A percentile compares a stretch with the other conserved stretches of the same genome.
phyloP scores from a whole-genome alignment of 129 eudicot species.

The Calendula officinalis region DNA sequence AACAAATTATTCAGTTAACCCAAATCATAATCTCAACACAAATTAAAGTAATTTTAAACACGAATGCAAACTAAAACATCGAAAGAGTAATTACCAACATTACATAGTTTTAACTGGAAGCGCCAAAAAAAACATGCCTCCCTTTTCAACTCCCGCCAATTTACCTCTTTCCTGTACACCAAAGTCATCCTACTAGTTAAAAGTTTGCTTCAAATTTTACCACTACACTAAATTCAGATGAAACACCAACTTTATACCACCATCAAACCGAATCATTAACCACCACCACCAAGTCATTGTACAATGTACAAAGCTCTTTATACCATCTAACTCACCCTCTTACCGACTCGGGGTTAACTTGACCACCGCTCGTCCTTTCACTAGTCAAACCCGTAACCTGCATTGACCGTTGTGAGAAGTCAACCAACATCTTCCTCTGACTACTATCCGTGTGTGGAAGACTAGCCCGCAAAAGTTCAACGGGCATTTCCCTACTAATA shows the following conservation, averaged over 20 bases:
- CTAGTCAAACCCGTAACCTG: conserved; percentile 62
- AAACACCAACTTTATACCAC: not conserved
- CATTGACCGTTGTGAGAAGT: conserved; percentile 82
- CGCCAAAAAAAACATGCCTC: conserved; percentile 36
- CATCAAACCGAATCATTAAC: conserved; percentile 3
- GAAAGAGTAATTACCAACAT: conserved; percentile 5
- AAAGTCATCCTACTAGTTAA: conserved; percentile 27
- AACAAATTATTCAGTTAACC: no score
- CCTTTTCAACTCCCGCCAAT: conserved; percentile 29
- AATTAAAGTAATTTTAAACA: not conserved
- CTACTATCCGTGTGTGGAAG: conserved; percentile 87
- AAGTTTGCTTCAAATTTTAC: not conserved
- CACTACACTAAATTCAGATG: conserved; percentile 14
- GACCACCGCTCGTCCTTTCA: conserved; percentile 58
- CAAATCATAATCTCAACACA: not conserved
- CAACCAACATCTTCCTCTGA: conserved; percentile 65
- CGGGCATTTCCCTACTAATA: conserved; percentile 87
- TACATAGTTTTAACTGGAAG: conserved; percentile 24
- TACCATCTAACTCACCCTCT: conserved; percentile 42
- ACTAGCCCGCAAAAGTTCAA: conserved; percentile 90
- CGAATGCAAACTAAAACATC: conserved; percentile 5
- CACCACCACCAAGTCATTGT: conserved; percentile 23
- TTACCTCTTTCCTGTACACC: conserved; percentile 31
- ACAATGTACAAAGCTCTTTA: conserved; percentile 5
- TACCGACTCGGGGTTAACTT: conserved; percentile 55